Base-by-base conservation (phyloP, 441 rosid genomes). In the Manihot esculenta region DNA sequence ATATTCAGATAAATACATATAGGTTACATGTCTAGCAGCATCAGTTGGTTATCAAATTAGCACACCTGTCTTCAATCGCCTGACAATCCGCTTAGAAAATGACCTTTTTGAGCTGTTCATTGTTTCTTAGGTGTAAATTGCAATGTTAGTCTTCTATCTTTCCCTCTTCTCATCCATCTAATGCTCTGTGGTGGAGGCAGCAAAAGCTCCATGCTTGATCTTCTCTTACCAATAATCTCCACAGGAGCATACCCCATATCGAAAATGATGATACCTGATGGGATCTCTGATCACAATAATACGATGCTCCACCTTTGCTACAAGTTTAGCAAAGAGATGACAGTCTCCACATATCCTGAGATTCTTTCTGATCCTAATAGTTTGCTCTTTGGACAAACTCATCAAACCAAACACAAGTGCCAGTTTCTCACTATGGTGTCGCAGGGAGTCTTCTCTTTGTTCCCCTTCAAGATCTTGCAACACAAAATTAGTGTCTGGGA, bases 261-360 rank as follows among this genome's bases (percentile, higher is more conserved):
- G 70, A 27, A 88, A 90, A 72, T 88, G 89, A 81, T 88, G 92
- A 76, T 88, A 86, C 45, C 92, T 84, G 30, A 88, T 77, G 7
- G 90, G 89, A 80, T 87, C 96, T 76, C 92, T 74, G 38, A 90
- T 81, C 18, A 90, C 83, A 42, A 87, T 77, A 18, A 44, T 42
- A 3, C 85, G 60, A 56, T 56, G 26, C 76, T 88, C 92, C 72
- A 79, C 66, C 79, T 87, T 87, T 1, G 93, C 72, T 0, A 74
- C 77, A 54, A 90, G 88, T 77, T 88, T 88, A 58, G 80, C 81
- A 42, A 90, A 88, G 48, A 76, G 79, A 76, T 87, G 96, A 74
- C 92, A 90, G 49, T 90, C 89, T 11, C 97, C 91, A 23, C 94
- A 91, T 42, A 91, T 91, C 73, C 93, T 87, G 66, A 89, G 82